Percentiles rank a stretch among this genome's conserved stretches.
Evolutionary conservation across 176 grass and related monocot species (phyloP).

Genomic region (Secale cereale): DNA sequence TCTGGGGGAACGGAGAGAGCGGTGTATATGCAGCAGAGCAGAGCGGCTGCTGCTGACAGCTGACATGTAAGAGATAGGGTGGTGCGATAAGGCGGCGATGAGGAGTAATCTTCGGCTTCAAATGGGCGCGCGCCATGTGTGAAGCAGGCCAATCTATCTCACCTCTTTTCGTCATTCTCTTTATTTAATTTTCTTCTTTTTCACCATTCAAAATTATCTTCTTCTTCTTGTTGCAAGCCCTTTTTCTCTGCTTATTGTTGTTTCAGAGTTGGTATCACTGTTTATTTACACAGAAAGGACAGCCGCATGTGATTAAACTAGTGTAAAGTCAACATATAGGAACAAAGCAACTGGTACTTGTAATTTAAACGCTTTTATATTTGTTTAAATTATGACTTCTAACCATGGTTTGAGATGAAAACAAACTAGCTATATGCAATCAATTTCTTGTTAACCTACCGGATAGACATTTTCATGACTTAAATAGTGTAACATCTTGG

Average conservation of each 20-base stretch:
- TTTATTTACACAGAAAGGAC: background rate
- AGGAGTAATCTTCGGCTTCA: constrained; percentile 60
- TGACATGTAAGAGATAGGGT: background rate
- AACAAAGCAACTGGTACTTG: background rate
- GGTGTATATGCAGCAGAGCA: background rate
- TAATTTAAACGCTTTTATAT: no score
- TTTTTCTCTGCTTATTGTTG: background rate
- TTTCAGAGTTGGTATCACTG: background rate
- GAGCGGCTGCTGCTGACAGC: background rate
- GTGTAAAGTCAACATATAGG: background rate
- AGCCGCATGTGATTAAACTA: background rate
- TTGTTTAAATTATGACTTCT: background rate
- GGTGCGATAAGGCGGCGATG: constrained; percentile 47
- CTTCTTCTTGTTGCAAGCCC: background rate
- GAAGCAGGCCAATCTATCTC: constrained; percentile 20
- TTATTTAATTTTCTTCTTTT: no score
- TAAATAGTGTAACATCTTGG: no score
- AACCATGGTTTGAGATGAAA: background rate
- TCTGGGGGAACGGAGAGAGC: background rate
- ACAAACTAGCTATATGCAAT: background rate
- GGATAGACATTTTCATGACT: background rate
- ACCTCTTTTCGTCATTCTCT: background rate
- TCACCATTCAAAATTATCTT: no score
- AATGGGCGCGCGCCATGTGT: constrained; percentile 51
- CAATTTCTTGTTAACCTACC: background rate